Evolutionary conservation across 2,329 filamentous ascomycete species (phyloP).

Genomic region (Tricladium varicosporioides): DNA sequence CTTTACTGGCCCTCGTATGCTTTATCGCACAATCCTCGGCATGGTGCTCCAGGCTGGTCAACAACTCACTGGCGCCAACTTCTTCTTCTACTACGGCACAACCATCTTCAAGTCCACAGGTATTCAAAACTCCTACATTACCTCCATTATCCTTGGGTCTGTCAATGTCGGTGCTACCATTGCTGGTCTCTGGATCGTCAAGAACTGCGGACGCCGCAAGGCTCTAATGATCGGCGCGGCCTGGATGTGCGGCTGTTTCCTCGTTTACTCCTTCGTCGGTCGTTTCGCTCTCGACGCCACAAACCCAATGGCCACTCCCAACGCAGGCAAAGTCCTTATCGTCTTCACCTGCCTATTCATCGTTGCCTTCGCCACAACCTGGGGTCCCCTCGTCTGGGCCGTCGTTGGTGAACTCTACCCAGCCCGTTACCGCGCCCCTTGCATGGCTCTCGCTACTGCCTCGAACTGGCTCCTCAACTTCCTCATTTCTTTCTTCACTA

Average conservation of each 20-base stretch:
- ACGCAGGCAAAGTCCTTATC: slow-evolving; percentile 59
- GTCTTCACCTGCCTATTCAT: slow-evolving; percentile 67
- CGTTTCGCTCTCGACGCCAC: slow-evolving; percentile 43
- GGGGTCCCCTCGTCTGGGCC: slow-evolving; percentile 69
- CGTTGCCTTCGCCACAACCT: slow-evolving; percentile 64
- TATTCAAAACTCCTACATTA: slow-evolving; percentile 62
- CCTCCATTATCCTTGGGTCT: slow-evolving; percentile 64
- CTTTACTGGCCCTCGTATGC: slow-evolving; percentile 66
- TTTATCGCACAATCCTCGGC: slow-evolving; percentile 61
- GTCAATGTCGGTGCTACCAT: slow-evolving; percentile 69
- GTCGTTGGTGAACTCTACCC: slow-evolving; percentile 66
- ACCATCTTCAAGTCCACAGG: slow-evolving; percentile 66
- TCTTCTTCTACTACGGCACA: slow-evolving; percentile 66
- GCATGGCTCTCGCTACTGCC: slow-evolving; percentile 59
- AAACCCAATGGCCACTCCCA: slow-evolving; percentile 44
- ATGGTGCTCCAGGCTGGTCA: slow-evolving; percentile 63
- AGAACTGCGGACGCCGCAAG: slow-evolving; percentile 62
- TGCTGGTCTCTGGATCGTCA: slow-evolving; percentile 62
- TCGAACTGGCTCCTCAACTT: slow-evolving; percentile 71
- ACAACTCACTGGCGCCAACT: slow-evolving; percentile 67
- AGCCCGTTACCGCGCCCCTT: slow-evolving; percentile 56
- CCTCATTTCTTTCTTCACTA: slow-evolving; percentile 72
- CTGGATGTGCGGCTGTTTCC: slow-evolving; percentile 60
- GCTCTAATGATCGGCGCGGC: slow-evolving; percentile 61
- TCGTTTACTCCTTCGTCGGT: slow-evolving; percentile 53